phyloP scores from a whole-genome alignment of 129 eudicot genomes.

The Tagetes patula region DNA sequence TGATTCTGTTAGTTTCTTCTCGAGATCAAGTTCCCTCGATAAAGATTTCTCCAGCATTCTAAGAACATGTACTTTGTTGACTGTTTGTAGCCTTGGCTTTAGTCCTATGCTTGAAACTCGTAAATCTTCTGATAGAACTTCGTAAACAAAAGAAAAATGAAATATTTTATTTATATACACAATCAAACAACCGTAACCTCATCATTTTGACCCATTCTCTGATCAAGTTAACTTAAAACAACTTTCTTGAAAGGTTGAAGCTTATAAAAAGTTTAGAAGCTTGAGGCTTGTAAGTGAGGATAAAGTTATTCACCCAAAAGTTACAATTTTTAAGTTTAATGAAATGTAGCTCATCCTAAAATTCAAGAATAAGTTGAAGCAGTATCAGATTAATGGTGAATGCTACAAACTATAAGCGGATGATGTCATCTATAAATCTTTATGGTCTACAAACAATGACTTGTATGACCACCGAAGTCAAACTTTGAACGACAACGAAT shows the following conservation, averaged over 20 bases:
- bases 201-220: neutral
- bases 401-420: neutral
- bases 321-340: neutral
- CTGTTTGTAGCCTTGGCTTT: conserved; percentile 45
- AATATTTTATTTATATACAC: neutral
- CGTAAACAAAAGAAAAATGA: conserved; percentile 7
- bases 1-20: conserved; percentile 62
- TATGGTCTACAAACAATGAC: neutral
- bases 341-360: neutral
- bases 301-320: neutral
- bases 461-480: conserved; percentile 9
- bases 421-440: neutral
- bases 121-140: conserved; percentile 37
- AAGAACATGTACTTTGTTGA: conserved; percentile 59
- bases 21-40: conserved; percentile 80
- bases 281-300: neutral
- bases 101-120: conserved; percentile 28
- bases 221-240: conserved; percentile 6
- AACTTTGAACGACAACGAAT: neutral
- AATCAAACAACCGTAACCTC: neutral
- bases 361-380: neutral
- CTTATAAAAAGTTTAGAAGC: neutral
- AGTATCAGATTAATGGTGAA: neutral
- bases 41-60: conserved; percentile 88
- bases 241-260: conserved; percentile 10